Conservation (phyloP, 2,329 filamentous ascomycete genomes). For the Plenodomus biglobosus region DNA sequence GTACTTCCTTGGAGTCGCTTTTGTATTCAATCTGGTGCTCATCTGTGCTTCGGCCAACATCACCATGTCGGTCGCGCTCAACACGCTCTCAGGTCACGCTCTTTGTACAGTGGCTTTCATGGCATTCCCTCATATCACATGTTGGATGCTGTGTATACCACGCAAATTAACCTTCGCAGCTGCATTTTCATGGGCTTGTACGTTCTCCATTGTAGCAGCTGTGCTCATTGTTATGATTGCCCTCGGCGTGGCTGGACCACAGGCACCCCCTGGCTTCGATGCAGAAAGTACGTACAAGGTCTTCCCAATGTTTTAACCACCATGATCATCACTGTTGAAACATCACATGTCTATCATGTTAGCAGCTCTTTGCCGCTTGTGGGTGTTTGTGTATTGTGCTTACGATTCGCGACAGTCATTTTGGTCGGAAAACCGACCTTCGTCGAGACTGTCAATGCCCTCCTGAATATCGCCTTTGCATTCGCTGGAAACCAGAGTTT, state of each 20-base stretch:
- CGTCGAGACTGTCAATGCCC: slow-evolving; percentile 29
- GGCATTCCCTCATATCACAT: slow-evolving; percentile 61
- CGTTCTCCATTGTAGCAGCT: slow-evolving; percentile 61
- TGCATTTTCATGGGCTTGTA: slow-evolving; percentile 59
- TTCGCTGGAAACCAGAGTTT: slow-evolving; percentile 68
- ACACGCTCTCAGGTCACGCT: slow-evolving; percentile 61
- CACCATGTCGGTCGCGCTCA: slow-evolving; percentile 60
- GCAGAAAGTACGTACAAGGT: not conserved
- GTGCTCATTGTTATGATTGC: slow-evolving; percentile 69
- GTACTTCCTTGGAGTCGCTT: slow-evolving; percentile 26
- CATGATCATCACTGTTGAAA: too few species aligned
- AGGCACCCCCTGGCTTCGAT: slow-evolving; percentile 33
- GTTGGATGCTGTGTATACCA: slow-evolving; percentile 61
- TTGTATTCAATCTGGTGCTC: slow-evolving; percentile 31
- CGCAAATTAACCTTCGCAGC: slow-evolving; percentile 63
- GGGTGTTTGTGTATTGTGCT: too few species aligned
- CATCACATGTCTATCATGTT: too few species aligned
- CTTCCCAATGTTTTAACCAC: too few species aligned
- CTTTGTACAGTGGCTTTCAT: slow-evolving; percentile 67
- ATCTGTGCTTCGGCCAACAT: slow-evolving; percentile 35
- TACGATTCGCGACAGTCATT: slow-evolving; percentile 8
- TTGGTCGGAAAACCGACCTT: slow-evolving; percentile 33
- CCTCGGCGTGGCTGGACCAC: slow-evolving; percentile 56
- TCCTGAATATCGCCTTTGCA: slow-evolving; percentile 67
- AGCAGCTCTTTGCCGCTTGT: too few species aligned